Base-by-base conservation (phyloP, 352 stramenopile genomes). In the Phytophthora melonis region DNA sequence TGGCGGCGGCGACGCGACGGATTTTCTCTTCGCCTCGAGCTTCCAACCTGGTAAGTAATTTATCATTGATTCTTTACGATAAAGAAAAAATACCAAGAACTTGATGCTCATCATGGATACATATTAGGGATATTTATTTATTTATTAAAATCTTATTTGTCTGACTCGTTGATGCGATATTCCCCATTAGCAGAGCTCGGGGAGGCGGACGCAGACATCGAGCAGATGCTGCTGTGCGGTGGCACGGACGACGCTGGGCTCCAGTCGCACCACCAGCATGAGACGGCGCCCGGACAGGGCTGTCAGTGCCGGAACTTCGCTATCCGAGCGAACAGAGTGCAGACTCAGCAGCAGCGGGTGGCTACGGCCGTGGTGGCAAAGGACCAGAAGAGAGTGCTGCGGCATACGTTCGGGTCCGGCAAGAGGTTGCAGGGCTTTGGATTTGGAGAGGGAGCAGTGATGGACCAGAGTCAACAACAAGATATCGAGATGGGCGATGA, bases 221-320 rank as follows among this genome's bases (percentile, higher is more conserved):
- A 93, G 74, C 86, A 89, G 45, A 83, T 93, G 81, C 72, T 93
- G 41, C 70, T 89, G 53, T 76, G 58, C 60, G 77, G 58, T 62
- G 79, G 77, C 3, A 66, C 68, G 6, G 80, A 89, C 25, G 77
- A 88, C 23, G 71, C 59, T 3, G 73, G 66, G 5, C 63, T 91
- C 13, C 58, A 77, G 36, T 74, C 57, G 25, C 58, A 80, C 27
- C 72, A 85, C 13, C 71, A 82, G 23, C 65, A 74, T 34, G 56
- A 77, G 5, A 75, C 68, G 19, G 61, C 73, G 8, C 65, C 75
- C 3, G 62, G 75, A 4, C 68, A 78, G 19, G 62, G 72, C 11
- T 79, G 74, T 59, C 61, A 78, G 6, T 81, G 78, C 55, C 68
- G 72, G 8, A 75, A 60, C 34, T 84, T 84, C 43, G 77, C 77